Conservation (phyloP, 352 stramenopile species). For the Globisporangium perplexum region DNA sequence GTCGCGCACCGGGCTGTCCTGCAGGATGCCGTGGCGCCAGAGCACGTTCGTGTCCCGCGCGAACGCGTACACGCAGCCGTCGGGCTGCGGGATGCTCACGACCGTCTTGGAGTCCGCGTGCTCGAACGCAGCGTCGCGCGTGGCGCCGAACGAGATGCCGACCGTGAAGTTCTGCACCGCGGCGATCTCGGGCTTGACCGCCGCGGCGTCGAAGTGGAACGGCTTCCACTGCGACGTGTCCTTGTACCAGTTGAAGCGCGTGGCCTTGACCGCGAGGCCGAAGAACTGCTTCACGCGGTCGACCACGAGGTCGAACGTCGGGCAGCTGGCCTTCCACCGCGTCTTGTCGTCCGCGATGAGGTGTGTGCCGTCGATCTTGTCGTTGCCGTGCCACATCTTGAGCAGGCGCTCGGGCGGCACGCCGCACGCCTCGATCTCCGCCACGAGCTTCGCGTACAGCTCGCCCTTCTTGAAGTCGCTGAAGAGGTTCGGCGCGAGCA, state of each 20-base stretch:
- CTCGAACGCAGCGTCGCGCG: constrained; percentile 90
- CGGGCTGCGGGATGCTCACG: constrained; percentile 91
- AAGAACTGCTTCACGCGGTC: constrained; percentile 87
- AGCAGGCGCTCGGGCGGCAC: constrained; percentile 60
- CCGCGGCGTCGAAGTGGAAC: constrained; percentile 91
- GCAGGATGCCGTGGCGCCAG: constrained; percentile 90
- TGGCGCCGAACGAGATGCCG: constrained; percentile 91
- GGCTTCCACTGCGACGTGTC: constrained; percentile 92
- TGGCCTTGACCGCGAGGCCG: constrained; percentile 82
- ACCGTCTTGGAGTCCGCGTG: constrained; percentile 75
- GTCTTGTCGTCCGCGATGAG: constrained; percentile 90
- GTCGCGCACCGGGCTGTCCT: constrained; percentile 74
- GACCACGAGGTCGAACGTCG: constrained; percentile 80
- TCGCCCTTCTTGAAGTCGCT: constrained; percentile 68
- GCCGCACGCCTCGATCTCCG: constrained; percentile 59
- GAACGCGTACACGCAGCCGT: constrained; percentile 92
- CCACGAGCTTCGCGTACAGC: constrained; percentile 60
- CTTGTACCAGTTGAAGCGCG: constrained; percentile 95
- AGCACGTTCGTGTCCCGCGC: constrained; percentile 91
- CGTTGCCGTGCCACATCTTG: constrained; percentile 81
- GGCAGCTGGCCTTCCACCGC: constrained; percentile 64
- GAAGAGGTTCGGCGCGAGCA: constrained; percentile 71
- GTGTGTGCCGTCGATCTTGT: constrained; percentile 91
- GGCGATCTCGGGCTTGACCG: constrained; percentile 91
- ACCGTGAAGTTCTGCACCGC: constrained; percentile 94